Evolutionary conservation across 805 yeast genomes (phyloP), one percentile per base, ranked within the genome.

Genomic region (Wickerhamiella qilinensis): DNA sequence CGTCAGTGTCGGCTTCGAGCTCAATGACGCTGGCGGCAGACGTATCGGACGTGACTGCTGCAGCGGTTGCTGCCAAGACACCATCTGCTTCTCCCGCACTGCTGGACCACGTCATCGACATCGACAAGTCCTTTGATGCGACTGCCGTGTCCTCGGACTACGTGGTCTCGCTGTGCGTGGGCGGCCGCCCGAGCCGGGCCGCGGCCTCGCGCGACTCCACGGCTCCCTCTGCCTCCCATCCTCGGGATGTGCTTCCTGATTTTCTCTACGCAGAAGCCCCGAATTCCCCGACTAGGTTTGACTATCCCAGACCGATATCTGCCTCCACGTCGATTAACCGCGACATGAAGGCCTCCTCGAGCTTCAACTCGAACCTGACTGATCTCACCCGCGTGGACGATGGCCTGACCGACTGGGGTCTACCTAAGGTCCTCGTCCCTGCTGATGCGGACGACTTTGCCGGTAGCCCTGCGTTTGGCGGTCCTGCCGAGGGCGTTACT

Each of bases 391-490:
- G 36, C 3, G 46, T 46, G 3, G 55, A 52, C 29, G 55, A 51
- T 21, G 55, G 54, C 4, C 41, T 53, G 6, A 44, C 50, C 11
- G 46, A 43, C 14, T 53, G 57, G 57, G 57, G 57, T 1, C 43
- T 53, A 4, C 57, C 57, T 24, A 49, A 43, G 40, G 42, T 39
- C 19, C 30, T 48, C n/a, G 43, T 33, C 11, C 40, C 36, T 9
- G 18, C 18, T 4, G 39, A 24, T 8, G 47, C 33, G 14, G 48
- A 36, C 16, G 33, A 15, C 30, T 6, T 22, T 22, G 25, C 6
- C 11, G 11, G 9, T 11, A 22, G 9, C 25, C 25, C 11, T 11
- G 25, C 11, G 9, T 11, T 11, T 6, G 9, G 9, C 25, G 25
- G 11, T 6, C 25, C 25, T 6, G 6, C 25, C 9, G 9, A 11